Base-by-base conservation (phyloP, 1,284 basidiomycete species). In the Rugiboletus extremiorientalis region DNA sequence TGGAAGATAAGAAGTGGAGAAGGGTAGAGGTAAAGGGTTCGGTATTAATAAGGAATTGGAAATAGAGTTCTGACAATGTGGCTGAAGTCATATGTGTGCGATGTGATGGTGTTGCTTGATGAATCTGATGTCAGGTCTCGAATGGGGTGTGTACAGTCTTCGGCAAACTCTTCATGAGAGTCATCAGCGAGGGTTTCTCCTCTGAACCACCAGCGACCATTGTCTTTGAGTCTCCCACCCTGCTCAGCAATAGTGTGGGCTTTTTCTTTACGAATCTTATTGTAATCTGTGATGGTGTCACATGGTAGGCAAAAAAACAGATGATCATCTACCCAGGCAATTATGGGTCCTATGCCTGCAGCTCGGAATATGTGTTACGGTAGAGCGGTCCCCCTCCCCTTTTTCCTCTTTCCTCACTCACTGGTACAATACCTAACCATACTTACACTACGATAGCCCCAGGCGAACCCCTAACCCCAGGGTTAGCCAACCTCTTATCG, bases 311-410 rank as follows among this genome's bases (percentile, higher is more conserved):
- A 15, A 1, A 50, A 5, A 33, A 61, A 61, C 1, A 61, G 16
- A 6, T 61, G 58, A 18, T 60, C 33, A 14, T 61, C 51, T 4
- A 61, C 54, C 54, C 54, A 61, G 0, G 41, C 18, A 16, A 54
- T 42, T 34, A 56, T 3, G 0, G 56, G 56, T n/a, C 0, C 45
- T 27, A 60, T 55, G 15, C 54, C 51, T 12, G 15, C 14, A 2
- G 43, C 18, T 18, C 10, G 6, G 5, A 60, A 9, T 0, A 61
- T 61, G 20, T 61, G n/a, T n/a, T n/a, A n/a, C n/a, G n/a, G n/a
- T n/a, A n/a, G n/a, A n/a, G n/a, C n/a, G n/a, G n/a, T n/a, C n/a
- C n/a, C n/a, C n/a, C n/a, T n/a, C n/a, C n/a, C n/a, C n/a, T n/a
- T n/a, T n/a, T n/a, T n/a, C n/a, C n/a, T n/a, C n/a, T n/a, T n/a